Evolutionary conservation across 192 early-diverging fungal genomes (phyloP).

Genomic region (Linnemannia elongata): DNA sequence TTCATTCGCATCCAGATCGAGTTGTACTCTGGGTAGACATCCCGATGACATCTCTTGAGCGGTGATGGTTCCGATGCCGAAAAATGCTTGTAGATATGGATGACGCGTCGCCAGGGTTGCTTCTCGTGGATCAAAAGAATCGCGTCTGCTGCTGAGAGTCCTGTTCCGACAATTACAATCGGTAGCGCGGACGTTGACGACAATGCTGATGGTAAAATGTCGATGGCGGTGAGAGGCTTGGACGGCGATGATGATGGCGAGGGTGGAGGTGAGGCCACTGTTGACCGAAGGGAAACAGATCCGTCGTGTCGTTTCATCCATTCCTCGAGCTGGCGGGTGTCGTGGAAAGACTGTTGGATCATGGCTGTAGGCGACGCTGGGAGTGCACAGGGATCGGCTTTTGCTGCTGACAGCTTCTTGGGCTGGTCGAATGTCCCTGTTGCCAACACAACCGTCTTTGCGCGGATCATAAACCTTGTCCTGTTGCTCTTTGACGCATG

Average conservation of each 20-base stretch:
- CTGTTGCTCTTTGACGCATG: conserved; percentile 1
- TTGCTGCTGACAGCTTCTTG: conserved; percentile 45
- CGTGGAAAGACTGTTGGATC: conserved; percentile 52
- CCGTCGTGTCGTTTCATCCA: conserved; percentile 41
- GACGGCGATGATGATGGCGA: conserved; percentile 13
- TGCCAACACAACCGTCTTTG: conserved; percentile 39
- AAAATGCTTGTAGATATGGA: conserved; percentile 52
- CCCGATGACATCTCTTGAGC: conserved; percentile 49
- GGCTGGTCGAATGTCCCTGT: conserved; percentile 55
- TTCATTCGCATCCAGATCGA: conserved; percentile 49
- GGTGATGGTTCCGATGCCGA: conserved; percentile 46
- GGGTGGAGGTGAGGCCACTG: conserved; percentile 13
- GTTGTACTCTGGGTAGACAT: conserved; percentile 53
- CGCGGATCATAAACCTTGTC: conserved; percentile 36
- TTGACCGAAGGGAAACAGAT: background rate
- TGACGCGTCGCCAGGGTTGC: conserved; percentile 49
- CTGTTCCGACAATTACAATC: conserved; percentile 52
- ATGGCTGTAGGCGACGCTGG: conserved; percentile 8
- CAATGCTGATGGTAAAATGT: background rate
- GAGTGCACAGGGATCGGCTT: conserved; percentile 29
- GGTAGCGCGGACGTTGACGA: background rate
- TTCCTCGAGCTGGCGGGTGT: conserved; percentile 49
- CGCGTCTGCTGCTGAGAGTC: conserved; percentile 51
- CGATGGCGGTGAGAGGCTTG: background rate
- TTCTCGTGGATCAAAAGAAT: conserved; percentile 49